Evolutionary conservation across 805 yeast species (phyloP).

Genomic region (Pichia cabralensis): DNA sequence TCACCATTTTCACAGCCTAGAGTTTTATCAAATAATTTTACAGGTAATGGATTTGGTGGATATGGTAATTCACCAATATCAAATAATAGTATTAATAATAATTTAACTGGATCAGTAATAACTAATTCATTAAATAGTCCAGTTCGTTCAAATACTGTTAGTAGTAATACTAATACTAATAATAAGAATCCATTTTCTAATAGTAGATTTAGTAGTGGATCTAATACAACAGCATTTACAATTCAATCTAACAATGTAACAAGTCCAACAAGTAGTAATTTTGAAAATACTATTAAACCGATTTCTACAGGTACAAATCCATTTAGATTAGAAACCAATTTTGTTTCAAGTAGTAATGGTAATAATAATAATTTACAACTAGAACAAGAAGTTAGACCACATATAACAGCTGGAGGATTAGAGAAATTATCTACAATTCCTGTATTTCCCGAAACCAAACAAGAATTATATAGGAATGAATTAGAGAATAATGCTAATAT

Average conservation of each 20-base stretch:
- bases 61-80: neutral
- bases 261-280: constrained; percentile 1
- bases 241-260: constrained; percentile 7
- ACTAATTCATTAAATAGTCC: constrained; percentile 18
- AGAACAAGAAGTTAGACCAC: constrained; percentile 28
- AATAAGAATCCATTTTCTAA: constrained; percentile 23
- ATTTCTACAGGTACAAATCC: constrained; percentile 49
- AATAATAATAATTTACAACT: constrained; percentile 10
- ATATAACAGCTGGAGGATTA: constrained; percentile 66
- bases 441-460: constrained; percentile 55
- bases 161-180: constrained; percentile 12
- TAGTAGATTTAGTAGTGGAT: constrained; percentile 15
- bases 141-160: constrained; percentile 1
- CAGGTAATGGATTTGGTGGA: constrained; percentile 55
- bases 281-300: constrained; percentile 1
- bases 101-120: too few species aligned
- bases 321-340: constrained; percentile 28
- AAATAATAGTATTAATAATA: neutral
- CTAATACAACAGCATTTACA: constrained; percentile 17
- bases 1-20: constrained; percentile 4
- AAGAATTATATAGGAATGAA: constrained; percentile 18
- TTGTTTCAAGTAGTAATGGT: constrained; percentile 14
- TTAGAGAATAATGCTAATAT: constrained; percentile 5
- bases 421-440: constrained; percentile 57
- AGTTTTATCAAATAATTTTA: constrained; percentile 18